Evolutionary conservation across 306 rosid genomes (phyloP), one percentile per base, ranked within the genome.

Genomic region (Alnus glutinosa): DNA sequence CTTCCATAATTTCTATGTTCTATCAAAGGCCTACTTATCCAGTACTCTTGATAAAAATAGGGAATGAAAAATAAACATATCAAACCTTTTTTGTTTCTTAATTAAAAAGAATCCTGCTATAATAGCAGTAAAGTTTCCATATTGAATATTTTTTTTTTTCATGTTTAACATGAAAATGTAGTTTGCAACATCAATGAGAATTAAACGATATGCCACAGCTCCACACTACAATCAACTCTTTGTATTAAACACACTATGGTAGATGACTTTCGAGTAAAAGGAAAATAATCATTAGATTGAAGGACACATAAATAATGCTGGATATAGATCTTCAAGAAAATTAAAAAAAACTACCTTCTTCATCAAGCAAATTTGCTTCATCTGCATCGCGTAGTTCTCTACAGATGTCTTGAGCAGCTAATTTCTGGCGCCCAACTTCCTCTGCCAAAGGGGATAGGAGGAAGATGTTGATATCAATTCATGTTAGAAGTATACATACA

Each of bases 331-430:
- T 75, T 55, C 62, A 76, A 59, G 8, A 54, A 19, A 73, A 57
- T 78, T 34, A 55, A 70, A 36, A 36, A 69, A 74, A 75, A 73
- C 28, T 78, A 93, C 99, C 99, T 90, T 91, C 94, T 89, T 92
- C 98, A 0, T 87, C 89, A 84, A 95, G 90, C 78, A 89, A 87
- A 89, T 91, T 95, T 75, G 97, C 91, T 83, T 92, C 98, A 78
- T 90, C 94, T 59, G 98, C 97, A 79, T 89, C 94, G 12, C 82
- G 87, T 63, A 93, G 81, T 62, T 91, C 93, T 78, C 84, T 91
- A 59, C 82, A 83, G 48, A 89, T 84, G 83, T 86, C 86, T 57
- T 78, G 91, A 80, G 97, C 89, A 67, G 93, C 91, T 39, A 83
- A 82, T 78, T 87, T 95, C 85, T 78, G 91, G 75, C 79, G 78